Evolutionary conservation across 2,329 filamentous ascomycete genomes (phyloP).

Genomic region (Beauveria pseudobassiana): DNA sequence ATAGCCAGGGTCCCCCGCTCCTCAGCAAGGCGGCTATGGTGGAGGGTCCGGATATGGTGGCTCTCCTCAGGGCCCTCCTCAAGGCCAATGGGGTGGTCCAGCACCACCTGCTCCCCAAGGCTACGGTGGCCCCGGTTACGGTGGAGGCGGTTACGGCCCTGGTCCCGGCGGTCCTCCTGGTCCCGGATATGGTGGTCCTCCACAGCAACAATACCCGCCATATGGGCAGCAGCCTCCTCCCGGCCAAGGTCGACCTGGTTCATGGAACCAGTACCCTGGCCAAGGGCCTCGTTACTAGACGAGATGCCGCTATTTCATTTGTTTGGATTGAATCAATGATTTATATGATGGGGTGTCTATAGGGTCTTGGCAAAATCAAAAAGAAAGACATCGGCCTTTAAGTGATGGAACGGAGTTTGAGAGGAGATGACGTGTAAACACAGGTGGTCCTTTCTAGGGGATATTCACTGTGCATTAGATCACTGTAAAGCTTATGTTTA

Average conservation of each 20-base stretch:
- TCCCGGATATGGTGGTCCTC: conserved; percentile 5
- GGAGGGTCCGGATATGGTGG: conserved; percentile 21
- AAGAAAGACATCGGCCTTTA: no score
- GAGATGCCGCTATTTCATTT: not conserved
- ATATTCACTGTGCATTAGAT: not conserved
- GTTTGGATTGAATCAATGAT: not conserved
- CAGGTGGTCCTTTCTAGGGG: not conserved
- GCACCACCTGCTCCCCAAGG: conserved; percentile 17
- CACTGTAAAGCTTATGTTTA: not conserved
- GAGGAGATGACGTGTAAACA: not conserved
- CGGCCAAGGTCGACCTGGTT: conserved; percentile 18
- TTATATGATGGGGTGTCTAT: not conserved
- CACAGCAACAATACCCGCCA: conserved; percentile 18
- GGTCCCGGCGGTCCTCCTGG: conserved; percentile 8
- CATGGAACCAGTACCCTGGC: conserved; percentile 32
- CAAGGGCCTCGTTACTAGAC: conserved; percentile 27
- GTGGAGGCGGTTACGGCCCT: conserved; percentile 11
- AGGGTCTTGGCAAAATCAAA: not conserved
- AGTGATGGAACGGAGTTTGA: not conserved
- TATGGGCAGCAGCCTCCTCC: conserved; percentile 19
- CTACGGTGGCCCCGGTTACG: conserved; percentile 19
- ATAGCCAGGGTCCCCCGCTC: conserved; percentile 22
- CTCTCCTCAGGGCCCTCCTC: conserved; percentile 13
- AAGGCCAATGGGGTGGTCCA: conserved; percentile 15
- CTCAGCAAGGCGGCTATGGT: conserved; percentile 21